Conservation (phyloP, 495 filamentous ascomycete species). For the Aspergillus egyptiacus region DNA sequence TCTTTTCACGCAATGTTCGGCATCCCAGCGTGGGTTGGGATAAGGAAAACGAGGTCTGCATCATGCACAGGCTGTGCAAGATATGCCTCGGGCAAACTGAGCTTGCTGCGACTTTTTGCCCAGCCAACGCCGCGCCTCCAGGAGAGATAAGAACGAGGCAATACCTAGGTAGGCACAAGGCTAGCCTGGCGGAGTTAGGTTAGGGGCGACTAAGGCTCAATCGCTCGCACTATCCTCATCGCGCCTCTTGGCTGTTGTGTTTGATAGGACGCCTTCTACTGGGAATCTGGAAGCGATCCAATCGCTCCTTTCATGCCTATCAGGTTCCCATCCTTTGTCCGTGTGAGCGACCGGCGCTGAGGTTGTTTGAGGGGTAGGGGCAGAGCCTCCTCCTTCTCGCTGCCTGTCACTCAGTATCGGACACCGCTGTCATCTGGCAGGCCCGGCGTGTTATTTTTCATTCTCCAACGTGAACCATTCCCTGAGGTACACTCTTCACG, state of each 20-base stretch:
- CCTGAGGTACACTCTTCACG: background rate
- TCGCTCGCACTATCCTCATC: background rate
- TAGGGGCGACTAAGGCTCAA: background rate
- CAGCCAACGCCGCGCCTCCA: background rate
- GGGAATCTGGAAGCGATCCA: slow-evolving; percentile 2
- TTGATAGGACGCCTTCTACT: background rate
- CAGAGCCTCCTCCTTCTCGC: slow-evolving; percentile 9
- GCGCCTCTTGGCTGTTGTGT: background rate
- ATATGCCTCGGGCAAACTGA: slow-evolving; percentile 4
- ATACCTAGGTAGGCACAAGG: too few species aligned
- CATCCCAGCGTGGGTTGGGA: background rate
- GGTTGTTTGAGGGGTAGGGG: background rate
- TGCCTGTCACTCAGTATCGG: too few species aligned
- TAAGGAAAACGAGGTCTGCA: background rate
- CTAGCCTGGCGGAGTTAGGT: background rate
- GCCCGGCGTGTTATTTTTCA: too few species aligned
- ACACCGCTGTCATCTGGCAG: too few species aligned
- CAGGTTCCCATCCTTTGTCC: background rate
- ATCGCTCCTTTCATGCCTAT: background rate
- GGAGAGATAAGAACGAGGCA: background rate
- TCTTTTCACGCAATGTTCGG: background rate
- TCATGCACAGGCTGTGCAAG: background rate
- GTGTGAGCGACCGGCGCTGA: background rate
- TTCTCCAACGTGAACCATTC: background rate
- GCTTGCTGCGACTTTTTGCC: background rate